phyloP scores from a whole-genome alignment of 306 rosid species.

The Cucumis cinereus region DNA sequence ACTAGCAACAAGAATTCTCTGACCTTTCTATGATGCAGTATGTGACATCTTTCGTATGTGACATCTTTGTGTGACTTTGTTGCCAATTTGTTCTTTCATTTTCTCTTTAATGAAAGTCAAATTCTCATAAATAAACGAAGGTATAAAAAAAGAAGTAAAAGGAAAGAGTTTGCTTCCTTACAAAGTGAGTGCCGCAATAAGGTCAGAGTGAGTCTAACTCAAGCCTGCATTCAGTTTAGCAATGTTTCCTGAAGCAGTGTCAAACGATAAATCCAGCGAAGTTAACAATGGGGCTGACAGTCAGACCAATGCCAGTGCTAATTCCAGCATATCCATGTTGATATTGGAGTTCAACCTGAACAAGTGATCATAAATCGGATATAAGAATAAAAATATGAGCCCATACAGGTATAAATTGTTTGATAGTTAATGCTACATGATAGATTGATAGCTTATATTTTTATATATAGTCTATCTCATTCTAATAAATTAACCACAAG shows the following conservation, averaged over 20 bases:
- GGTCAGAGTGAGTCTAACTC: constrained; percentile 60
- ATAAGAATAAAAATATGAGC: background rate
- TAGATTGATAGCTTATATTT: background rate
- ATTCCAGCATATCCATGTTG: constrained; percentile 88
- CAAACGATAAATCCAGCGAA: constrained; percentile 83
- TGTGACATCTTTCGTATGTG: too few species aligned
- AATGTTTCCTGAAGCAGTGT: constrained; percentile 76
- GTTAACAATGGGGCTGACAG: constrained; percentile 74
- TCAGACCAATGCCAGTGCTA: constrained; percentile 76
- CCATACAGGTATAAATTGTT: background rate
- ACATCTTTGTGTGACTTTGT: too few species aligned
- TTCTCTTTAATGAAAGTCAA: too few species aligned
- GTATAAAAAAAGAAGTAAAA: background rate
- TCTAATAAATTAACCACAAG: background rate
- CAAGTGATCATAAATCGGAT: background rate
- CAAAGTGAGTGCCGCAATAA: constrained; percentile 70
- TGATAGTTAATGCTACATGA: background rate
- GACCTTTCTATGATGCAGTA: too few species aligned
- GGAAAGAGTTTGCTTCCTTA: constrained; percentile 8
- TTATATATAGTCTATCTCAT: background rate
- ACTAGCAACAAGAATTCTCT: too few species aligned
- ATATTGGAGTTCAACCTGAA: constrained; percentile 84
- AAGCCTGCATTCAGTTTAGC: constrained; percentile 67
- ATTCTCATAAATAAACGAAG: too few species aligned
- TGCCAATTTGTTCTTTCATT: too few species aligned